These are phyloP conservation scores for Aspergillus uvarum DNA, from an alignment of 2,329 filamentous ascomycete genomes.

Conservation along the genomic window DNA sequence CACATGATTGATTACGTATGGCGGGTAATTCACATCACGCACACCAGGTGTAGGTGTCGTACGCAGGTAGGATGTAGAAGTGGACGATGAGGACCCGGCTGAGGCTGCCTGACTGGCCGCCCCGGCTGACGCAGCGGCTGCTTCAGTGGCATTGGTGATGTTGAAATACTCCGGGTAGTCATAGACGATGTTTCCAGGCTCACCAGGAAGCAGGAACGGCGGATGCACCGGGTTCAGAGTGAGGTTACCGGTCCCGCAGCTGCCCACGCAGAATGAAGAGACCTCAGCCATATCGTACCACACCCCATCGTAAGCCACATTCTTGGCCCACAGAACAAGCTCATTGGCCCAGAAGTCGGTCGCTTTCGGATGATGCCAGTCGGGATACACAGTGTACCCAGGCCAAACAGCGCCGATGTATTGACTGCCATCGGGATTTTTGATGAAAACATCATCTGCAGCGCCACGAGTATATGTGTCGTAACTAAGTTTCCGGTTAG, in stretches of 20 bases:
- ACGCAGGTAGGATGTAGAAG: constrained; percentile 52
- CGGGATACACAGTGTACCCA: constrained; percentile 61
- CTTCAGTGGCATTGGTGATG: constrained; percentile 66
- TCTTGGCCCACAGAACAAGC: constrained; percentile 53
- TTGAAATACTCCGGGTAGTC: constrained; percentile 70
- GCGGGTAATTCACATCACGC: constrained; percentile 70
- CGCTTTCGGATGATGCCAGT: constrained; percentile 60
- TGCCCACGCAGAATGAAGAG: constrained; percentile 67
- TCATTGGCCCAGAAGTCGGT: constrained; percentile 61
- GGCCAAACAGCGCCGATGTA: constrained; percentile 60
- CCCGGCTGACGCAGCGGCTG: constrained; percentile 58
- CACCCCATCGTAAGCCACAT: constrained; percentile 54
- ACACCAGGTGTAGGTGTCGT: constrained; percentile 62
- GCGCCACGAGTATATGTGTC: constrained; percentile 53
- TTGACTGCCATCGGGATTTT: constrained; percentile 54
- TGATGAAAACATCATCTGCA: constrained; percentile 51
- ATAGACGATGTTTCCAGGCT: constrained; percentile 59
- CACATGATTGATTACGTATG: constrained; percentile 73
- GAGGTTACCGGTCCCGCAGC: constrained; percentile 66
- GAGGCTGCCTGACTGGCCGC: constrained; percentile 52
- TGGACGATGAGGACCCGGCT: constrained; percentile 28
- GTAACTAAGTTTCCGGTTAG: constrained; percentile 42
- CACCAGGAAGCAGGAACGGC: constrained; percentile 64
- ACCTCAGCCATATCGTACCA: constrained; percentile 66
- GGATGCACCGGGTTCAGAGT: constrained; percentile 68